Conservation (phyloP, 805 yeast species). For the Scheffersomyces amazonensis region DNA sequence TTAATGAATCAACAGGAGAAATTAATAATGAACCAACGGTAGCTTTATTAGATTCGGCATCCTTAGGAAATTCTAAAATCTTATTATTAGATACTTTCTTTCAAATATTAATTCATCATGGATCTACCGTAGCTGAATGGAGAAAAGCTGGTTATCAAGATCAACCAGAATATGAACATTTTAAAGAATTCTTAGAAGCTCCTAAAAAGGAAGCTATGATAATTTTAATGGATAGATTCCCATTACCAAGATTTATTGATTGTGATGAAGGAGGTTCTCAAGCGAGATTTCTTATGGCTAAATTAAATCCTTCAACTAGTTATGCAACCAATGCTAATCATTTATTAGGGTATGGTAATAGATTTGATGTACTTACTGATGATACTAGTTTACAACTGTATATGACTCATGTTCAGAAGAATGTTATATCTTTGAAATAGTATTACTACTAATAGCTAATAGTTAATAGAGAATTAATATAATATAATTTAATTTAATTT, state of each 20-base stretch:
- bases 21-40: slow-evolving; percentile 51
- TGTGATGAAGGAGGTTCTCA: slow-evolving; percentile 77
- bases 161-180: slow-evolving; percentile 55
- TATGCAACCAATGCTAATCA: slow-evolving; percentile 42
- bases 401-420: slow-evolving; percentile 50
- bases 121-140: slow-evolving; percentile 67
- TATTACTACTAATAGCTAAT: no score
- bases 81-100: slow-evolving; percentile 65
- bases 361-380: slow-evolving; percentile 49
- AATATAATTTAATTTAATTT: no score
- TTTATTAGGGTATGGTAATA: slow-evolving; percentile 20
- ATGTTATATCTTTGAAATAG: slow-evolving; percentile 23
- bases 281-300: slow-evolving; percentile 68
- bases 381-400: slow-evolving; percentile 56
- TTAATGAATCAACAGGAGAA: slow-evolving; percentile 27
- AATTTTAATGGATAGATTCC: slow-evolving; percentile 62
- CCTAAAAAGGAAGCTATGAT: slow-evolving; percentile 68
- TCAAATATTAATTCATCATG: slow-evolving; percentile 66
- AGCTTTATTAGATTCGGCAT: slow-evolving; percentile 61
- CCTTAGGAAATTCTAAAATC: slow-evolving; percentile 56
- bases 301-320: slow-evolving; percentile 63
- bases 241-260: slow-evolving; percentile 69
- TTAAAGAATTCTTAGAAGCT: slow-evolving; percentile 55
- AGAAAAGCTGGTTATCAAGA: slow-evolving; percentile 62
- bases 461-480: no score